A percentile compares a stretch with the other conserved stretches of the same genome.
These are phyloP conservation scores for Coemansia nantahalensis DNA, from an alignment of 192 early-diverging fungal species.

Conservation along the genomic window DNA sequence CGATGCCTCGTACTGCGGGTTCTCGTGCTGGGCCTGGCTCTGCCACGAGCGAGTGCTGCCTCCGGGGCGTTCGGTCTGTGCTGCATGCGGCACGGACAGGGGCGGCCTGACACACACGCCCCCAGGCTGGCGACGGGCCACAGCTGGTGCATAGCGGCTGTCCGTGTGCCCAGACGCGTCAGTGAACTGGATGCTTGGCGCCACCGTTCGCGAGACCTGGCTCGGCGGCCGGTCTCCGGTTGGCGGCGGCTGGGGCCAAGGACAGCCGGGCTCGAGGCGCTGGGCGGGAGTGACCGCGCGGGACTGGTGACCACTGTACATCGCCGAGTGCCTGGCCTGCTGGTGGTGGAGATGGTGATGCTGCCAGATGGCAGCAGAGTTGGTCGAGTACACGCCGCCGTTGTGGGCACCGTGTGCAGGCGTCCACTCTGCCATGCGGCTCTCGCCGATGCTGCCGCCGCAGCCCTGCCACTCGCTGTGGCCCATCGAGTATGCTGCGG, in stretches of 20 bases:
- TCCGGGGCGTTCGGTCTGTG: slow-evolving; percentile 11
- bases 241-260: slow-evolving; percentile 13
- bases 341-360: not conserved
- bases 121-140: slow-evolving; percentile 21
- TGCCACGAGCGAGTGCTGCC: slow-evolving; percentile 49
- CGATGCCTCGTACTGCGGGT: slow-evolving; percentile 31
- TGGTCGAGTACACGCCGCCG: too few species aligned
- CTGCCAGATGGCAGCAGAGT: too few species aligned
- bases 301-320: slow-evolving; percentile 5
- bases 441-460: not conserved
- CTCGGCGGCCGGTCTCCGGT: slow-evolving; percentile 6
- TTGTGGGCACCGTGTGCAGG: slow-evolving; percentile 1
- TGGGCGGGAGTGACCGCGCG: slow-evolving; percentile 10
- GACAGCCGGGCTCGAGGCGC: slow-evolving; percentile 1
- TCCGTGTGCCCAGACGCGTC: not conserved
- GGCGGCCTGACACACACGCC: slow-evolving; percentile 20
- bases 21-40: slow-evolving; percentile 29
- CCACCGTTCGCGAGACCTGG: slow-evolving; percentile 2
- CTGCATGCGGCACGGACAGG: slow-evolving; percentile 6
- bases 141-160: slow-evolving; percentile 4
- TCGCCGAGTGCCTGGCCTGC: not conserved
- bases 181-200: not conserved
- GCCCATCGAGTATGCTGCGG: slow-evolving; percentile 1
- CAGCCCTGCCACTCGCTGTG: slow-evolving; percentile 16
- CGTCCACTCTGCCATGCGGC: slow-evolving; percentile 18